Conservation (phyloP, 495 filamentous ascomycete genomes). For the Delitschia confertaspora region DNA sequence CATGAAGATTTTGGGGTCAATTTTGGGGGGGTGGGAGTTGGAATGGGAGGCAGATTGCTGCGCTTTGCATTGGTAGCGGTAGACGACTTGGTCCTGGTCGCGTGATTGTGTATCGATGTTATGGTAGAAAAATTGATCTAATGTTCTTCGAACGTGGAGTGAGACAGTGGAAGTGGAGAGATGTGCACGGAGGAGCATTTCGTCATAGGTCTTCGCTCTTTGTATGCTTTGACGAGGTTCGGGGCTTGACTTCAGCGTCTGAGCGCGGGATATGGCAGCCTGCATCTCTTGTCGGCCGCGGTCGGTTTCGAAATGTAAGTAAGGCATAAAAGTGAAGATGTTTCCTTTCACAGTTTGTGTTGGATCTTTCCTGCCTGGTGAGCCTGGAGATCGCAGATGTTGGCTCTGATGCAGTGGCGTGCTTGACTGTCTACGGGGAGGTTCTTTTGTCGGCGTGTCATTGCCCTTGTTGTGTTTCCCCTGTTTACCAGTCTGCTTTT, state of each 20-base stretch:
- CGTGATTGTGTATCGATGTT: conserved; percentile 59
- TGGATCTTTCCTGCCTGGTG: conserved; percentile 24
- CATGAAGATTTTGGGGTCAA: conserved; percentile 62
- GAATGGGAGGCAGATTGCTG: conserved; percentile 5
- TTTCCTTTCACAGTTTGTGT: conserved; percentile 35
- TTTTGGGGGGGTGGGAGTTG: conserved; percentile 21
- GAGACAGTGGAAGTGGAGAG: conserved; percentile 45
- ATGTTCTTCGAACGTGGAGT: conserved; percentile 57
- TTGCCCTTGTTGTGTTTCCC: conserved; percentile 11
- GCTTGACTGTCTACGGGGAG: conserved; percentile 5
- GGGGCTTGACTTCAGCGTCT: conserved; percentile 27
- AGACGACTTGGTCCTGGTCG: conserved; percentile 63
- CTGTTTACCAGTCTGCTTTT: conserved; percentile 18
- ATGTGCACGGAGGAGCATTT: conserved; percentile 57
- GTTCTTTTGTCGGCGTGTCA: conserved; percentile 14
- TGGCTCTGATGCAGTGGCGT: conserved; percentile 2
- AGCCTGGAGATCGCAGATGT: conserved; percentile 22
- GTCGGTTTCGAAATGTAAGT: conserved; percentile 58
- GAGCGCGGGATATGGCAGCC: conserved; percentile 46
- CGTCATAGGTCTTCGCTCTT: conserved; percentile 40
- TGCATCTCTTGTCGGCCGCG: conserved; percentile 51
- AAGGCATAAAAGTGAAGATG: conserved; percentile 60
- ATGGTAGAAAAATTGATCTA: conserved; percentile 66
- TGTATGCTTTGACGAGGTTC: no score
- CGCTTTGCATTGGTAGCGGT: conserved; percentile 47